These are phyloP conservation scores for Cryphonectria nitschkei DNA, from an alignment of 2,329 filamentous ascomycete genomes.

Conservation along the genomic window DNA sequence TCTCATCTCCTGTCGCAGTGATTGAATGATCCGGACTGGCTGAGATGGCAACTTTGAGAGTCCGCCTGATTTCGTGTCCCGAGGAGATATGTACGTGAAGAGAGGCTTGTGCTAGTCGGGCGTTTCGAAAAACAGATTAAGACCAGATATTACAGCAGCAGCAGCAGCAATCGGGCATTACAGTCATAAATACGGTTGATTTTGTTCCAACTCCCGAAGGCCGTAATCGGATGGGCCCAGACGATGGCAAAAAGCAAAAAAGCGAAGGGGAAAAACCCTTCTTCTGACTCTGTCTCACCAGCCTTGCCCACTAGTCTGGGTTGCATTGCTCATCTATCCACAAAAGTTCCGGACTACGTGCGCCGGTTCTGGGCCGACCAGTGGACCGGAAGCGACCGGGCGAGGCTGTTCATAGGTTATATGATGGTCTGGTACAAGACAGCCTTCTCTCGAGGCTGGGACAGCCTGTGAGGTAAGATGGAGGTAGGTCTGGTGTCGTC, in stretches of 20 bases:
- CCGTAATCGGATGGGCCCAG: conserved; percentile 7
- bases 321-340: conserved; percentile 13
- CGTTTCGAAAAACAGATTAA: not conserved
- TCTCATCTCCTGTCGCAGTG: not conserved
- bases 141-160: conserved; percentile 1
- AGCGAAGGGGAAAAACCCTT: not conserved
- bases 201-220: not conserved
- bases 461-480: not conserved
- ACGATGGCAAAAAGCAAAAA: conserved; percentile 3
- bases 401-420: not conserved
- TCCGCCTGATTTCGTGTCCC: not conserved
- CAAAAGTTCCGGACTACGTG: conserved; percentile 7
- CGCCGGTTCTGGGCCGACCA: conserved; percentile 5
- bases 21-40: not conserved
- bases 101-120: not conserved
- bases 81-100: not conserved
- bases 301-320: conserved; percentile 7
- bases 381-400: not conserved
- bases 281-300: conserved; percentile 7
- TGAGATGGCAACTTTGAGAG: not conserved
- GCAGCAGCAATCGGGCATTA: not conserved
- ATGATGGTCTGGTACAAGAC: not conserved
- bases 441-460: not conserved
- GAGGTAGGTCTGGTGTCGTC: not conserved
- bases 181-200: conserved; percentile 5